A percentile compares a stretch with the other conserved stretches of the same genome.
phyloP scores from a whole-genome alignment of 2,329 filamentous ascomycete genomes.

The Helicocarpus griseus region DNA sequence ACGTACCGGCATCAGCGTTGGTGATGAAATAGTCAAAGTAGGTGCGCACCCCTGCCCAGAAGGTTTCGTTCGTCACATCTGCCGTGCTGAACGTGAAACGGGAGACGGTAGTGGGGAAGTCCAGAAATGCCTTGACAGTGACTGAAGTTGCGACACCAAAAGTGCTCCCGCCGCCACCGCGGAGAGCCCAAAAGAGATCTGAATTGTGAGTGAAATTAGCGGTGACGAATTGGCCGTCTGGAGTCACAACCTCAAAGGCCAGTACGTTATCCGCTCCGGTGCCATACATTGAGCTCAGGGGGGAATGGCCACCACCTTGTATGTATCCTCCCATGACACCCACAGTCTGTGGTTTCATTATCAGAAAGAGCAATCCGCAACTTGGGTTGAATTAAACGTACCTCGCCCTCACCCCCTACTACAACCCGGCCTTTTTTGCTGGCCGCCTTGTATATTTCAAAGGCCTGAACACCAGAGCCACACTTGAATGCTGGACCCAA shows the following conservation, averaged over 20 bases:
- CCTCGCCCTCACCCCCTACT: slow-evolving; percentile 9
- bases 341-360: slow-evolving; percentile 19
- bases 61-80: slow-evolving; percentile 27
- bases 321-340: slow-evolving; percentile 32
- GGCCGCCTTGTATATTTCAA: slow-evolving; percentile 3
- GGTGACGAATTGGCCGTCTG: slow-evolving; percentile 34
- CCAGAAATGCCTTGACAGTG: slow-evolving; percentile 40
- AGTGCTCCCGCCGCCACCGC: slow-evolving; percentile 46
- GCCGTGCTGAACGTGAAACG: slow-evolving; percentile 29
- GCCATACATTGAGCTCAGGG: slow-evolving; percentile 37
- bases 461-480: slow-evolving; percentile 5
- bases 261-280: slow-evolving; percentile 48
- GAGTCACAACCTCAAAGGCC: slow-evolving; percentile 43
- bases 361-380: background rate
- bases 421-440: slow-evolving; percentile 2
- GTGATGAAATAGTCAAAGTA: slow-evolving; percentile 24
- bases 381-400: too few relatives aligned
- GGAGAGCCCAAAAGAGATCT: slow-evolving; percentile 51
- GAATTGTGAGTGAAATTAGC: slow-evolving; percentile 37
- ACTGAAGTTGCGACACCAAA: slow-evolving; percentile 45
- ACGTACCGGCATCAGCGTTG: slow-evolving; percentile 20
- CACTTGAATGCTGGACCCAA: slow-evolving; percentile 5
- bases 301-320: slow-evolving; percentile 33
- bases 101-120: slow-evolving; percentile 30
- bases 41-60: slow-evolving; percentile 40